Percentiles rank a stretch among this genome's conserved stretches.
Evolutionary conservation across 2,329 filamentous ascomycete species (phyloP).

Genomic region (Fusarium humuli): DNA sequence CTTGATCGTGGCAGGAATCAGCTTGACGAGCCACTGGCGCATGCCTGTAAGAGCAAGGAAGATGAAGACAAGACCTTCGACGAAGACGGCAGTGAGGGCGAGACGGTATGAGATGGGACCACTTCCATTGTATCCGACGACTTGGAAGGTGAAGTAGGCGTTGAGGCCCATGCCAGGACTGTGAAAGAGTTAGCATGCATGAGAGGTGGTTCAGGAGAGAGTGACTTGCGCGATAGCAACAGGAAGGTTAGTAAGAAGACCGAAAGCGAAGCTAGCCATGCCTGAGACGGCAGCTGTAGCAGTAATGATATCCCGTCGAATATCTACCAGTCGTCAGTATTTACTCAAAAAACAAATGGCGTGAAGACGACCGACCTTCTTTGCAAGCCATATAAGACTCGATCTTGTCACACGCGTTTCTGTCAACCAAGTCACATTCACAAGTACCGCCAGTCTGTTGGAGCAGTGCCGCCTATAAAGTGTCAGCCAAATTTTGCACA

Average conservation of each 20-base stretch:
- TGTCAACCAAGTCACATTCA: slow-evolving; percentile 64
- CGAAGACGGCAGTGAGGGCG: slow-evolving; percentile 72
- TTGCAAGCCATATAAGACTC: slow-evolving; percentile 59
- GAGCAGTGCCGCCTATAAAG: slow-evolving; percentile 73
- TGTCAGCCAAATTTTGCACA: slow-evolving; percentile 1
- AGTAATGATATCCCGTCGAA: slow-evolving; percentile 83
- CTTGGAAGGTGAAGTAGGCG: slow-evolving; percentile 75
- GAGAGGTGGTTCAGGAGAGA: not conserved
- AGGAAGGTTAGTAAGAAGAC: slow-evolving; percentile 83
- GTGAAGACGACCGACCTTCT: slow-evolving; percentile 54
- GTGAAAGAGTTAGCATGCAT: slow-evolving; percentile 4
- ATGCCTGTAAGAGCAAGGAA: slow-evolving; percentile 74
- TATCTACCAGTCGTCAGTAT: slow-evolving; percentile 49
- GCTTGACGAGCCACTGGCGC: slow-evolving; percentile 77
- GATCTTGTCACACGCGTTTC: slow-evolving; percentile 62
- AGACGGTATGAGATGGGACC: slow-evolving; percentile 69
- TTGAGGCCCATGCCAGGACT: slow-evolving; percentile 77
- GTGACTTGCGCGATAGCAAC: slow-evolving; percentile 54
- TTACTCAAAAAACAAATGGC: rapidly evolving
- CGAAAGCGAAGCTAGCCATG: slow-evolving; percentile 80
- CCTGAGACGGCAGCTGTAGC: slow-evolving; percentile 85
- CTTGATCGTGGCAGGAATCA: slow-evolving; percentile 74
- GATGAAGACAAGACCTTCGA: slow-evolving; percentile 74
- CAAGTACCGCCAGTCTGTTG: slow-evolving; percentile 83
- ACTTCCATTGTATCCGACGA: slow-evolving; percentile 69